Evolutionary conservation across 768 basidiomycete genomes (phyloP).

Genomic region (Porphyrellus cyaneotinctus): DNA sequence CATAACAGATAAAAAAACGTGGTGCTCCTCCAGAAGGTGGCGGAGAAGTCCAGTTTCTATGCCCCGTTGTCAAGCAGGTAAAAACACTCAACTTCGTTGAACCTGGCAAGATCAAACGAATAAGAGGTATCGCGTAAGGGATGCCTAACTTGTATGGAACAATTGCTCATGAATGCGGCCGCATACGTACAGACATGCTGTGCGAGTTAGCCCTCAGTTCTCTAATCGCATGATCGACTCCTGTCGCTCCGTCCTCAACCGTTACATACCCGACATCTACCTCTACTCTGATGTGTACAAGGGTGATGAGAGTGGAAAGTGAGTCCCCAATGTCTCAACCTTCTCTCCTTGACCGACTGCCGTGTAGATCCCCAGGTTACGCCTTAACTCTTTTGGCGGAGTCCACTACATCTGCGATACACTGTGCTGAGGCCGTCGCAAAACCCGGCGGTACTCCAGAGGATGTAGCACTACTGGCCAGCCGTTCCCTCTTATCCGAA

Average conservation of each 20-base stretch:
- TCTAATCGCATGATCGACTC: conserved; percentile 98
- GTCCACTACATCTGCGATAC: conserved; percentile 84
- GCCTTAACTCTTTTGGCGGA: conserved; percentile 88
- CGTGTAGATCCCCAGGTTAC: conserved; percentile 86
- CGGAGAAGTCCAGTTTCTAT: conserved; percentile 91
- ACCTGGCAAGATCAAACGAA: conserved; percentile 87
- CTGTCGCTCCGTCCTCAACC: conserved; percentile 86
- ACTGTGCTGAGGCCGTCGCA: conserved; percentile 84
- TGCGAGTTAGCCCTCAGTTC: conserved; percentile 95
- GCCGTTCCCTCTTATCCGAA: conserved; percentile 74
- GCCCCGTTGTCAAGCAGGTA: conserved; percentile 84
- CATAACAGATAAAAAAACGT: conserved; percentile 83
- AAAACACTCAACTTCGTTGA: conserved; percentile 93
- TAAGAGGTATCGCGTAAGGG: conserved; percentile 91
- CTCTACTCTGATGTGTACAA: conserved; percentile 98
- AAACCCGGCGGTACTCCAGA: conserved; percentile 84
- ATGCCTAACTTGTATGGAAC: neutral
- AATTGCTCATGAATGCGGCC: neutral
- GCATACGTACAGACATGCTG: conserved; percentile 75
- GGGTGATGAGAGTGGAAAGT: conserved; percentile 97
- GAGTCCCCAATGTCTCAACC: conserved; percentile 28
- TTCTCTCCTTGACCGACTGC: neutral
- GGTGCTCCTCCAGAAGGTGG: conserved; percentile 89
- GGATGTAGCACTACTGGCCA: conserved; percentile 82
- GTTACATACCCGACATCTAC: conserved; percentile 97